These are phyloP conservation scores for Arthonia radiata DNA, from an alignment of 495 filamentous ascomycete genomes.

Conservation along the genomic window DNA sequence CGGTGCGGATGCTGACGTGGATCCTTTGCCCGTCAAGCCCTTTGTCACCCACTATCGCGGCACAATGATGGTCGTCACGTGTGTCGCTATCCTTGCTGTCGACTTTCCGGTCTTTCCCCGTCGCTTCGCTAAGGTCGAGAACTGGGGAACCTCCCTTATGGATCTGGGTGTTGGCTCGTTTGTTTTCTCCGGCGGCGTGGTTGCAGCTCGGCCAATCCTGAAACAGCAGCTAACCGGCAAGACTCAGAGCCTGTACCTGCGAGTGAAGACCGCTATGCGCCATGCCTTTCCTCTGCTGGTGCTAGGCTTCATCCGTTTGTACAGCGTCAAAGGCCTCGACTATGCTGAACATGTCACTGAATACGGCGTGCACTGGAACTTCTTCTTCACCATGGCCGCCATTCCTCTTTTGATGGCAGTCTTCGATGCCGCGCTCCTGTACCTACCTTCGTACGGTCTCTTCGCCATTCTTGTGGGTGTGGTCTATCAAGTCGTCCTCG, in stretches of 20 bases:
- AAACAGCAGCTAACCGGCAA: constrained; percentile 33
- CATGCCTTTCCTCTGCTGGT: constrained; percentile 65
- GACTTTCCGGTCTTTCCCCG: constrained; percentile 85
- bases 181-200: constrained; percentile 86
- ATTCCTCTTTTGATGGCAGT: constrained; percentile 78
- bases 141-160: constrained; percentile 95
- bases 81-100: constrained; percentile 82
- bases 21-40: constrained; percentile 52
- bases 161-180: constrained; percentile 95
- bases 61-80: constrained; percentile 81
- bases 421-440: constrained; percentile 21
- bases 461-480: constrained; percentile 39
- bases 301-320: constrained; percentile 57
- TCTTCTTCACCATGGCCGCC: constrained; percentile 86
- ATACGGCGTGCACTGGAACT: constrained; percentile 99
- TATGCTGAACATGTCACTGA: constrained; percentile 96
- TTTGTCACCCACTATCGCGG: constrained; percentile 82
- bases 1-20: constrained; percentile 9
- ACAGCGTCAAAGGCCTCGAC: constrained; percentile 78
- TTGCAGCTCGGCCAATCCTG: constrained; percentile 66
- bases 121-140: constrained; percentile 91
- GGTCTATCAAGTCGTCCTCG: constrained; percentile 48
- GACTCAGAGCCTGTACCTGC: constrained; percentile 18
- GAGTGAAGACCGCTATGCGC: constrained; percentile 37
- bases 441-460: constrained; percentile 46